Evolutionary conservation across 352 stramenopile species (phyloP).

Genomic region (Pythium periplocum): DNA sequence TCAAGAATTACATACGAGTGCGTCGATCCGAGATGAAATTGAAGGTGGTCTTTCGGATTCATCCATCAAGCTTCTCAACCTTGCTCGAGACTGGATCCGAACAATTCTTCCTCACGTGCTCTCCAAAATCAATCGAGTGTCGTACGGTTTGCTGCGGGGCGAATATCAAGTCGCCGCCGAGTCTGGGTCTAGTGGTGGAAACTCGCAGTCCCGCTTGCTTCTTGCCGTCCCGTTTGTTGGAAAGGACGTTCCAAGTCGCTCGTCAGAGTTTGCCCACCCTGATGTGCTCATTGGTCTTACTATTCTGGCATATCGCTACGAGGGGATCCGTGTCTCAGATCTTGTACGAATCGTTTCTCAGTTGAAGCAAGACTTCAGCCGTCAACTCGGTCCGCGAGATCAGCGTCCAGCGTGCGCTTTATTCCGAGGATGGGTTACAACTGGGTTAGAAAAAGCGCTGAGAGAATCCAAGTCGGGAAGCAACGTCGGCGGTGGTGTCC

Average conservation of each 20-base stretch:
- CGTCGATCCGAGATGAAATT: conserved; percentile 74
- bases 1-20: conserved; percentile 58
- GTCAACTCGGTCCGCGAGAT: conserved; percentile 75
- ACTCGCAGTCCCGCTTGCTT: conserved; percentile 95
- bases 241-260: conserved; percentile 98
- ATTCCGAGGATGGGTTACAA: conserved; percentile 74
- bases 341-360: conserved; percentile 84
- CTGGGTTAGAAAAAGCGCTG: conserved; percentile 25
- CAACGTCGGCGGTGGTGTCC: conserved; percentile 31
- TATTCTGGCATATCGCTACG: conserved; percentile 88
- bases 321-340: conserved; percentile 83
- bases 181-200: conserved; percentile 62
- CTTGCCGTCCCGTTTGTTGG: conserved; percentile 98
- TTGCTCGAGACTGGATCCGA: conserved; percentile 95
- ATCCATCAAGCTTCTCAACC: conserved; percentile 98
- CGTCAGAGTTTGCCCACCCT: conserved; percentile 98
- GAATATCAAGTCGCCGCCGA: conserved; percentile 47
- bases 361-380: conserved; percentile 85
- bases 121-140: conserved; percentile 99
- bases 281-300: conserved; percentile 94
- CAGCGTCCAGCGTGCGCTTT: conserved; percentile 70
- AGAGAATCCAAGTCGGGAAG: conserved; percentile 15
- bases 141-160: conserved; percentile 93
- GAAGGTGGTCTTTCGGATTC: conserved; percentile 66
- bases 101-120: conserved; percentile 98